A percentile compares a stretch with the other conserved stretches of the same genome.
phyloP scores from a whole-genome alignment of 192 early-diverging fungal genomes.

The Chytriomyces sp. region DNA sequence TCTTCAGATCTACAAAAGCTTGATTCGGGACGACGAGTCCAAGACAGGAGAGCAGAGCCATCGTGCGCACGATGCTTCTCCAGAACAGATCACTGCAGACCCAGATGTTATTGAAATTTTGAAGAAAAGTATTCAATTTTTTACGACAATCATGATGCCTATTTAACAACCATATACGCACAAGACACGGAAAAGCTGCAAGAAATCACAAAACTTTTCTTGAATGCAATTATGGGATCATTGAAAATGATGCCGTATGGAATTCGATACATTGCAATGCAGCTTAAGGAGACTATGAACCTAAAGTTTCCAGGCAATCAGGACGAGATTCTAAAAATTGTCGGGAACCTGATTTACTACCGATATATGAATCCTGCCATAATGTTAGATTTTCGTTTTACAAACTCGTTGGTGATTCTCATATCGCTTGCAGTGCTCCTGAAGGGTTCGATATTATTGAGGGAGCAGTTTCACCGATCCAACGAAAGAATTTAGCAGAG shows the following conservation, averaged over 20 bases:
- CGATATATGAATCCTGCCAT: constrained; percentile 98
- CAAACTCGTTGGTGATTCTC: not conserved
- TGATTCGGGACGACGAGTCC: constrained; percentile 89
- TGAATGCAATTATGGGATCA: constrained; percentile 79
- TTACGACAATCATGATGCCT: not conserved
- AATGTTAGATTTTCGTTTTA: constrained; percentile 56
- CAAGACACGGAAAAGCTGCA: constrained; percentile 68
- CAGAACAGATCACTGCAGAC: constrained; percentile 80
- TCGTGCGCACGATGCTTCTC: constrained; percentile 73
- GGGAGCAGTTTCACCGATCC: constrained; percentile 74
- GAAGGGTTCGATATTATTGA: constrained; percentile 97
- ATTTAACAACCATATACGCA: not conserved
- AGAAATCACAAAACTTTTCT: constrained; percentile 80
- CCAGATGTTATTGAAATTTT: constrained; percentile 62
- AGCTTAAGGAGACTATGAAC: constrained; percentile 65
- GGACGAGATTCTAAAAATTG: constrained; percentile 79
- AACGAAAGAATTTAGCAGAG: constrained; percentile 96
- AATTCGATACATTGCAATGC: constrained; percentile 92
- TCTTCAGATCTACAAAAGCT: constrained; percentile 77
- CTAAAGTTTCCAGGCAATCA: constrained; percentile 84
- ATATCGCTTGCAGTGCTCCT: constrained; percentile 68
- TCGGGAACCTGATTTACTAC: constrained; percentile 97
- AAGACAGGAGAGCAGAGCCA: constrained; percentile 79
- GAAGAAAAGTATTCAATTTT: constrained; percentile 37
- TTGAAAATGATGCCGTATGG: constrained; percentile 90